phyloP scores from a whole-genome alignment of 1,284 basidiomycete genomes.

The Porodaedalea pini region DNA sequence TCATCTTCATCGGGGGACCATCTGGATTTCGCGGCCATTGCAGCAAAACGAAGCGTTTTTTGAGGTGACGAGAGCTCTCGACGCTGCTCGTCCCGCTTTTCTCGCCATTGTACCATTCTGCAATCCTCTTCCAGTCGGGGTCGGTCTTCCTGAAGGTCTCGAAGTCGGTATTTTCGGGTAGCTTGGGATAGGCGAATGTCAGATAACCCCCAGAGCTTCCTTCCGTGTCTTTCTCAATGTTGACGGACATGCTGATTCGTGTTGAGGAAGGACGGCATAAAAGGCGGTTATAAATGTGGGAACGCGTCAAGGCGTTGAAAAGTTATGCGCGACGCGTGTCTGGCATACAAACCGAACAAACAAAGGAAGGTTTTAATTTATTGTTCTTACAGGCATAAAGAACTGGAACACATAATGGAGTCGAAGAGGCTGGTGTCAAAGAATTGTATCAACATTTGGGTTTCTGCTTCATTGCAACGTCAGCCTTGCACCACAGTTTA shows the following conservation, averaged over 20 bases:
- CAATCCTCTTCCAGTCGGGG: constrained; percentile 12
- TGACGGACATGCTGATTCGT: neutral
- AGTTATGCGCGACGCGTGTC: neutral
- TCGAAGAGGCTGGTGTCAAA: no score
- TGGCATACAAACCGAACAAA: no score
- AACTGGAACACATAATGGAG: no score
- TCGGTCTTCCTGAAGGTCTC: constrained; percentile 19
- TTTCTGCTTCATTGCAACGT: no score
- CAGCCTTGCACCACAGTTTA: no score
- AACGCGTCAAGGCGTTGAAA: neutral
- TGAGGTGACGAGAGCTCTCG: neutral
- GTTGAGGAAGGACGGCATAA: neutral
- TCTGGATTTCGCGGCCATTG: constrained; percentile 36
- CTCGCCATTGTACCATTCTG: constrained; percentile 10
- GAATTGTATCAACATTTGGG: no score
- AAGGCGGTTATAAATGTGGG: neutral
- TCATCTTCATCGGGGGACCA: constrained; percentile 27
- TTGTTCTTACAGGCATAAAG: no score
- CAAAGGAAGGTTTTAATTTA: no score
- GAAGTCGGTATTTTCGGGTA: constrained; percentile 10
- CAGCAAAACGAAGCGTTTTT: constrained; percentile 29
- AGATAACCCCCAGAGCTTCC: constrained; percentile 5
- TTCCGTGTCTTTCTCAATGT: constrained; percentile 10
- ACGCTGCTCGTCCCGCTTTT: neutral
- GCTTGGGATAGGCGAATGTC: constrained; percentile 13